Conservation (phyloP, 2,329 filamentous ascomycete genomes). For the Diaporthe sp. region DNA sequence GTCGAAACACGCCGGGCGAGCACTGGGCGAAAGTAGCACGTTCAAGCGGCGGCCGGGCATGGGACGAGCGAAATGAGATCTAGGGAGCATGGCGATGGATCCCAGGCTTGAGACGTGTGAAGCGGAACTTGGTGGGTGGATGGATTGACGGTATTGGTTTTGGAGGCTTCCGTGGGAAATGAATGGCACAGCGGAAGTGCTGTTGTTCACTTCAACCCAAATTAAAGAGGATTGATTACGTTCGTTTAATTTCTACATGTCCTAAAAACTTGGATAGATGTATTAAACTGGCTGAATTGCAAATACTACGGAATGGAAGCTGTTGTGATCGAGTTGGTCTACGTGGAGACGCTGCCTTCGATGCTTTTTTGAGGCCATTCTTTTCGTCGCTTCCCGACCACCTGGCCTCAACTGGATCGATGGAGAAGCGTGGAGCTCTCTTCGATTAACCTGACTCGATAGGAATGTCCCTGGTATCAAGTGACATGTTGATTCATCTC, state of each 20-base stretch:
- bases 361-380: background rate
- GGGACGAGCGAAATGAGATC: background rate
- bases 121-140: background rate
- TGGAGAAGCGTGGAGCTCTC: fast-evolving
- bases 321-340: background rate
- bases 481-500: fast-evolving
- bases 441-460: no score
- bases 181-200: background rate
- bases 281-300: background rate
- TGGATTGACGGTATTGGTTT: background rate
- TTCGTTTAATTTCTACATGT: background rate
- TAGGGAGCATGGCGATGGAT: no score
- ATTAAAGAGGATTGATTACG: background rate
- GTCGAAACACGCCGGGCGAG: constrained; percentile 19
- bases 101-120: background rate
- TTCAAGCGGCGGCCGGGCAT: background rate
- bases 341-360: background rate
- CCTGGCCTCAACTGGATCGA: background rate
- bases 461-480: background rate
- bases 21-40: background rate
- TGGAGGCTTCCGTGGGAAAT: background rate
- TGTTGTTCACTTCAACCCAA: background rate
- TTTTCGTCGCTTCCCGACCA: background rate
- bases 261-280: background rate
- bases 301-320: background rate